Conservation (phyloP, 176 grass and related monocot species). For the Luzula sylvatica region DNA sequence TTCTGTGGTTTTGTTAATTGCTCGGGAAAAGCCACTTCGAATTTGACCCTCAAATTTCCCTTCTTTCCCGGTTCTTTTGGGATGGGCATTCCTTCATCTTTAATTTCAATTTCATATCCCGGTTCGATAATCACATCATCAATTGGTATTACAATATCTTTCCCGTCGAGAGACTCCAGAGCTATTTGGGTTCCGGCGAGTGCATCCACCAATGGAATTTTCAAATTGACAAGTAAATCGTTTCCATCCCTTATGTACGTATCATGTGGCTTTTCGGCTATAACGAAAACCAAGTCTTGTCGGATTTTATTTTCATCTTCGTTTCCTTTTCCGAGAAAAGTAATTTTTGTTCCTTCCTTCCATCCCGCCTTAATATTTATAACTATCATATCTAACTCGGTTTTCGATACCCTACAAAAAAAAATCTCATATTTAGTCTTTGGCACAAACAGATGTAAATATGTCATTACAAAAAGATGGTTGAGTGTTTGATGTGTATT, state of each 20-base stretch:
- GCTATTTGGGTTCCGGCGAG: conserved; percentile 33
- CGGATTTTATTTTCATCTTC: conserved; percentile 27
- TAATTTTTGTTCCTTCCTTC: conserved; percentile 84
- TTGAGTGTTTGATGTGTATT: too few species aligned
- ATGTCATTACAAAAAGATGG: background rate
- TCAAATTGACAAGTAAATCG: conserved; percentile 31
- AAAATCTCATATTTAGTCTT: too few species aligned
- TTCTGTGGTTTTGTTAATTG: conserved; percentile 24
- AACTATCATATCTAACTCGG: conserved; percentile 44
- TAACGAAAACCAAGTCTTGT: conserved; percentile 47
- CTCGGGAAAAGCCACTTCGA: conserved; percentile 48
- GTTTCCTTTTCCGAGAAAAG: conserved; percentile 50
- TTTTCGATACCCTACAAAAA: conserved; percentile 35
- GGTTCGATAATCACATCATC: conserved; percentile 29
- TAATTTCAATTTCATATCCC: conserved; percentile 46
- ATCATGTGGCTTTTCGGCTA: conserved; percentile 62
- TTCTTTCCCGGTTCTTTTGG: conserved; percentile 44
- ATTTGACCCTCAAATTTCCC: conserved; percentile 45
- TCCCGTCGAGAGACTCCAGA: conserved; percentile 38
- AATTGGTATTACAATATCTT: conserved; percentile 31
- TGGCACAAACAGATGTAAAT: too few species aligned
- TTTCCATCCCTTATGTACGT: conserved; percentile 55
- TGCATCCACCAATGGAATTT: conserved; percentile 42
- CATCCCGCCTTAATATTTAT: conserved; percentile 81
- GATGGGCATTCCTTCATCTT: conserved; percentile 69